A percentile compares a stretch with the other conserved stretches of the same genome.
Conservation (phyloP, 345 rosid genomes). For the Corchorus olitorius region DNA sequence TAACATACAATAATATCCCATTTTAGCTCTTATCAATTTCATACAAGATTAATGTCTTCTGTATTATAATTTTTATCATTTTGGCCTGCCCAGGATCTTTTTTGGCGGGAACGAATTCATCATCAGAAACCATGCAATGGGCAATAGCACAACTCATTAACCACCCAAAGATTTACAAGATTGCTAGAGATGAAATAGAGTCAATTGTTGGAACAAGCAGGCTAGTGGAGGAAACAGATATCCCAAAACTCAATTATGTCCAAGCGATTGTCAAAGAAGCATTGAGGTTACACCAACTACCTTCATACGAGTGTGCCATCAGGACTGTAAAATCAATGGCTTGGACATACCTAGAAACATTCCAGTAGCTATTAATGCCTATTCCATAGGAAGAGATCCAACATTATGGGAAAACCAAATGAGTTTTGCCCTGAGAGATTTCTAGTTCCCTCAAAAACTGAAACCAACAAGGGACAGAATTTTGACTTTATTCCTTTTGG, state of each 20-base stretch:
- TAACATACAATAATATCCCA: constrained; percentile 16
- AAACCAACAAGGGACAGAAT: constrained; percentile 6
- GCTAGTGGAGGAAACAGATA: no score
- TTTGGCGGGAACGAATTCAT: constrained; percentile 36
- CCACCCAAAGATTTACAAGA: constrained; percentile 31
- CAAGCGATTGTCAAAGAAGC: constrained; percentile 39
- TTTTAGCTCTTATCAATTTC: background rate
- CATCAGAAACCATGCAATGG: constrained; percentile 40
- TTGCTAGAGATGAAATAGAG: constrained; percentile 37
- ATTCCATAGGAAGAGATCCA: constrained; percentile 42
- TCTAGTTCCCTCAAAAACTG: constrained; percentile 17
- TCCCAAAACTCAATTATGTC: constrained; percentile 27
- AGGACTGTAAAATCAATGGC: constrained; percentile 33
- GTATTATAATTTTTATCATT: no score
- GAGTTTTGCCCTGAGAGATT: constrained; percentile 38
- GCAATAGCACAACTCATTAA: constrained; percentile 40
- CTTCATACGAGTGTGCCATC: constrained; percentile 22
- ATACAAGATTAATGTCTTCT: no score
- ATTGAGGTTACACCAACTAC: constrained; percentile 35
- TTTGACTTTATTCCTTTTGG: constrained; percentile 34
- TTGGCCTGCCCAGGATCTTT: constrained; percentile 27
- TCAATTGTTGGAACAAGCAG: no score
- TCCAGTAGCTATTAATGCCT: constrained; percentile 27
- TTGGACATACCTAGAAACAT: constrained; percentile 33
- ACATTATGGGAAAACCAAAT: constrained; percentile 32